Evolutionary conservation across 1,284 basidiomycete species (phyloP).

Genomic region (Papiliotrema flavescens): DNA sequence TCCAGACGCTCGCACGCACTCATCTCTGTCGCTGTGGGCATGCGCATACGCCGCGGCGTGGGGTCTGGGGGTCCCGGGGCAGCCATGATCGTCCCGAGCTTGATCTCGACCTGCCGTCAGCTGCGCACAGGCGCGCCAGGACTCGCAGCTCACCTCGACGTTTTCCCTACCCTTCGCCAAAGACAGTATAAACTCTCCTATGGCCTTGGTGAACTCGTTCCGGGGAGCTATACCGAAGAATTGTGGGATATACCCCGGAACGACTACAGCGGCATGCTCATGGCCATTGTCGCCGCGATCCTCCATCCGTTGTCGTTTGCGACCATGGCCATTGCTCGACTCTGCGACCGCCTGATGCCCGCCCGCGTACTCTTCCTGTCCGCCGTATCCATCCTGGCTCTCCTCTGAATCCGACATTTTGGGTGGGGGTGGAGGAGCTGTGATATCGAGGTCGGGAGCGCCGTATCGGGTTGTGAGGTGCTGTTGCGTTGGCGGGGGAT

Average conservation of each 20-base stretch:
- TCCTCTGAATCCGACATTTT: conserved; percentile 3
- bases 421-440: neutral
- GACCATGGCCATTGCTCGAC: neutral
- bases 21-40: conserved; percentile 78
- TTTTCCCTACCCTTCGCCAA: conserved; percentile 45
- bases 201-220: conserved; percentile 87
- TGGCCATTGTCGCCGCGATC: neutral
- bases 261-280: neutral
- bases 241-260: conserved; percentile 62
- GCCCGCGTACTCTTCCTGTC: conserved; percentile 3
- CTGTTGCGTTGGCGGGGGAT: neutral
- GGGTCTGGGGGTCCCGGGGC: conserved; percentile 16
- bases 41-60: conserved; percentile 52
- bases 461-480: conserved; percentile 28
- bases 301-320: neutral
- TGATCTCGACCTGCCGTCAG: conserved; percentile 76
- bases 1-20: conserved; percentile 58
- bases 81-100: conserved; percentile 77
- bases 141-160: conserved; percentile 52
- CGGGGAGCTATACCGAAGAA: conserved; percentile 89
- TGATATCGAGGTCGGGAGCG: conserved; percentile 29
- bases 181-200: conserved; percentile 78
- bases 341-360: conserved; percentile 1
- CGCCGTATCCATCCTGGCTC: neutral
- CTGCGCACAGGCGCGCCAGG: neutral